Evolutionary conservation across 2,329 filamentous ascomycete species (phyloP).

Genomic region (Ampelomyces quisqualis): DNA sequence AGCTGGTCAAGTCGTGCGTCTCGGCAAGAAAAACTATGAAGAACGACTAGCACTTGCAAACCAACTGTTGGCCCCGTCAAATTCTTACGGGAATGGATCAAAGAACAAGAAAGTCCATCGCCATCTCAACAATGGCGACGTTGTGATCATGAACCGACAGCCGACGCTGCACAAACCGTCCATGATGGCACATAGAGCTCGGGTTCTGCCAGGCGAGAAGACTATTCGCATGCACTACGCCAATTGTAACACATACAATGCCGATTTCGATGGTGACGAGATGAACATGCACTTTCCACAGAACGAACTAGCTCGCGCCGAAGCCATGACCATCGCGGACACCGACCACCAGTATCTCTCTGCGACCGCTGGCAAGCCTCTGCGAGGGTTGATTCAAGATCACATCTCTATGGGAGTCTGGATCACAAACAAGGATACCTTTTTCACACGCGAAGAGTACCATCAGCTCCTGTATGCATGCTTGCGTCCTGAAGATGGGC

Average conservation of each 20-base stretch:
- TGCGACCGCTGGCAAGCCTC: conserved; percentile 86
- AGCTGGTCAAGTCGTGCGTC: conserved; percentile 83
- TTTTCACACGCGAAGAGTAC: conserved; percentile 85
- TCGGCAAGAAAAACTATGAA: conserved; percentile 83
- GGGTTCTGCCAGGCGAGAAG: conserved; percentile 90
- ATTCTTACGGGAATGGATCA: conserved; percentile 69
- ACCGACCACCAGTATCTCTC: conserved; percentile 97
- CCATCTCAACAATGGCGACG: conserved; percentile 93
- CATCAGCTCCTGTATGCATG: conserved; percentile 92
- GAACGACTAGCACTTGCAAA: conserved; percentile 89
- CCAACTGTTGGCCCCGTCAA: conserved; percentile 83
- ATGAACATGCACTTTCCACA: conserved; percentile 99
- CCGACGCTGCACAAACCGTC: conserved; percentile 97
- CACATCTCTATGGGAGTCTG: conserved; percentile 93
- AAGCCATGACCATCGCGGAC: conserved; percentile 90
- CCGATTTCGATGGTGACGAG: conserved; percentile 98
- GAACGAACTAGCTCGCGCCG: conserved; percentile 89
- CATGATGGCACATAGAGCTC: conserved; percentile 95
- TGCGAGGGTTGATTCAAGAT: conserved; percentile 96
- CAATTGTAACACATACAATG: conserved; percentile 99
- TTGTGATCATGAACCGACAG: conserved; percentile 98
- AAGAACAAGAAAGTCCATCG: conserved; percentile 95
- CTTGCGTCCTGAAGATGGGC: conserved; percentile 83
- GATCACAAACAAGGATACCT: conserved; percentile 86
- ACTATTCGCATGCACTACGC: conserved; percentile 99